Percentiles rank a stretch among this genome's conserved stretches.
Conservation (phyloP, 768 basidiomycete genomes). For the Mycena floridula region DNA sequence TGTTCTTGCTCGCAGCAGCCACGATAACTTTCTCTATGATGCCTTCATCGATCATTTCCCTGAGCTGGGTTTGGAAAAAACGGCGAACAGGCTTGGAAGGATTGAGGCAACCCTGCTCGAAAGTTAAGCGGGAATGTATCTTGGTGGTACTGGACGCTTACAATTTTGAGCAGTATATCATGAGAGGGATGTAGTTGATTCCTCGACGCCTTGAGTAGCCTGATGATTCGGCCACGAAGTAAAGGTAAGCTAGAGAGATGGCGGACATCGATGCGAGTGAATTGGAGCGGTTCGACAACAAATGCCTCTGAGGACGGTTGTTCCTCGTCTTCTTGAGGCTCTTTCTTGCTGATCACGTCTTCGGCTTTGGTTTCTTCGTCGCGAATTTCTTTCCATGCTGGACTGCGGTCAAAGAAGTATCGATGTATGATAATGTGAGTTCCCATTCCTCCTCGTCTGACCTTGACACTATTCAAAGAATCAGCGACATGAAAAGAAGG, state of each 20-base stretch:
- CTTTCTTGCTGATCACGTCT: constrained; percentile 12
- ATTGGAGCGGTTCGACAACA: constrained; percentile 32
- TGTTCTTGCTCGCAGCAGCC: constrained; percentile 52
- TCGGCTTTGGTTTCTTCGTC: constrained; percentile 60
- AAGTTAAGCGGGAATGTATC: too few species aligned
- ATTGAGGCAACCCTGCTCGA: constrained; percentile 61
- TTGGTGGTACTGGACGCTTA: constrained; percentile 36
- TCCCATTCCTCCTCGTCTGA: constrained; percentile 70
- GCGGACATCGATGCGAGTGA: constrained; percentile 71
- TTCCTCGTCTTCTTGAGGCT: constrained; percentile 27
- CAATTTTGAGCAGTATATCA: constrained; percentile 74
- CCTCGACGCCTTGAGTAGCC: constrained; percentile 62
- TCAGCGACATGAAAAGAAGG: not conserved
- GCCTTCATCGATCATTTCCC: constrained; percentile 67
- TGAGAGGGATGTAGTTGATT: constrained; percentile 67
- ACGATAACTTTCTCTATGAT: constrained; percentile 72
- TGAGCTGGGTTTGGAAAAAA: constrained; percentile 71
- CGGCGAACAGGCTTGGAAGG: constrained; percentile 76
- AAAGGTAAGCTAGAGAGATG: constrained; percentile 73
- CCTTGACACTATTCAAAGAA: constrained; percentile 50
- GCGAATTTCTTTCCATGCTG: constrained; percentile 71
- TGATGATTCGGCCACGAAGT: constrained; percentile 64
- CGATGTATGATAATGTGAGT: constrained; percentile 77
- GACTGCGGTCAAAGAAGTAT: constrained; percentile 73
- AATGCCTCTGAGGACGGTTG: constrained; percentile 17